Evolutionary conservation across 768 basidiomycete species (phyloP).

Genomic region (Candolleomyces eurysporus): DNA sequence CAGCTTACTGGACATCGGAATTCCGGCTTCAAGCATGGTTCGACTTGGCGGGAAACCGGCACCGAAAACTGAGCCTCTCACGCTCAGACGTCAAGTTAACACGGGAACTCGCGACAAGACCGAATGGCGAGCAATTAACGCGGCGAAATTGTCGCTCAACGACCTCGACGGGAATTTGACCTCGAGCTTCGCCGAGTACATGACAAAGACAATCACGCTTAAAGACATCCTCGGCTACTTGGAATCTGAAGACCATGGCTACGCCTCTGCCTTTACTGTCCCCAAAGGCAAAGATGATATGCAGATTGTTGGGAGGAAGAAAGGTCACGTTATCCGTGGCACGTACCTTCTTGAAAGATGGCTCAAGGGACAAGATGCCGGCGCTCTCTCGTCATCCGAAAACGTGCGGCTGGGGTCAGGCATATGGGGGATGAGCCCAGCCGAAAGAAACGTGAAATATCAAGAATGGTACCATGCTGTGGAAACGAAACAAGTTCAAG

Average conservation of each 20-base stretch:
- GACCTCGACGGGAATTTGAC: not conserved
- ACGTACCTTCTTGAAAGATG: slow-evolving; percentile 50
- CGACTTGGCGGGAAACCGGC: slow-evolving; percentile 61
- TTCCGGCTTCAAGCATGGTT: slow-evolving; percentile 47
- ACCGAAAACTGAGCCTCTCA: slow-evolving; percentile 40
- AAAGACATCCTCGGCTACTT: slow-evolving; percentile 41
- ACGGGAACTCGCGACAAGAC: slow-evolving; percentile 17
- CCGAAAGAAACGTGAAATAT: slow-evolving; percentile 24
- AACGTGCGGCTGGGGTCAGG: slow-evolving; percentile 2
- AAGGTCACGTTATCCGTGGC: slow-evolving; percentile 30
- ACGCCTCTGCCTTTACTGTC: slow-evolving; percentile 43
- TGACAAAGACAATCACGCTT: slow-evolving; percentile 14
- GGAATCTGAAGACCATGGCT: slow-evolving; percentile 51
- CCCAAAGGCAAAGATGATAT: slow-evolving; percentile 44
- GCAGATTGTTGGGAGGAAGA: slow-evolving; percentile 35
- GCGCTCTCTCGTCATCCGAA: slow-evolving; percentile 30
- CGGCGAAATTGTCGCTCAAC: slow-evolving; percentile 23
- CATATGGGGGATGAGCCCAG: slow-evolving; percentile 36
- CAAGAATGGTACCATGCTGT: slow-evolving; percentile 35
- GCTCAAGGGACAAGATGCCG: slow-evolving; percentile 43
- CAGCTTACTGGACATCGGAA: slow-evolving; percentile 59
- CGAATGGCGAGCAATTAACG: slow-evolving; percentile 44
- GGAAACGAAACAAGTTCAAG: slow-evolving; percentile 28
- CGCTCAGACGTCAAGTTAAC: slow-evolving; percentile 38
- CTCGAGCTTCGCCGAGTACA: slow-evolving; percentile 25